Evolutionary conservation across 2,329 filamentous ascomycete species (phyloP), one percentile per base, ranked within the genome.

Genomic region (Mycosphaerella sp.): DNA sequence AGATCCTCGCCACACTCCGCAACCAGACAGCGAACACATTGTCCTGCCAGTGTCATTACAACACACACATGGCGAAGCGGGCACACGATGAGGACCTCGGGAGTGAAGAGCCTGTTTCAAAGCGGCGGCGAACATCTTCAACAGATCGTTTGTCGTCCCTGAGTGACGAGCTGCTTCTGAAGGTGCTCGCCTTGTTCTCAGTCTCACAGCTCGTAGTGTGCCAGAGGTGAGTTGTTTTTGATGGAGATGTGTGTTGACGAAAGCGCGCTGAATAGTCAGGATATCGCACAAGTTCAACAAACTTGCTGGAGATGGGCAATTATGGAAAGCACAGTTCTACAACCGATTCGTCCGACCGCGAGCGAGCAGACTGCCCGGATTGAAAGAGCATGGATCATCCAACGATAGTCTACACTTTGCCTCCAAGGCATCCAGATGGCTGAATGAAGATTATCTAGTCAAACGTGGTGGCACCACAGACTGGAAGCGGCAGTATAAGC

Each of bases 251-350:
- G 18, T n/a, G 17, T 35, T 21, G 8, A 39, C 6, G 7, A 5
- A 25, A 9, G 44, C 12, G 70, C 52, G 57, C 67, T 68, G 49
- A 74, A 79, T 32, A 73, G 76, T 5, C 73, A 77, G 82, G 49
- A 76, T 90, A n/a, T 96, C 89, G 1, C 81, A 73, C 48, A 87
- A 86, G 53, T 86, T 95, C 64, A 76, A 82, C 60, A 76, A 75
- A 35, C 77, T 97, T 14, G 79, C 87, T 6, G 77, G 79, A 49
- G 93, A 97, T 68, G 85, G 86, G 0, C 89, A 96, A 66, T 73
- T 97, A 50, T 98, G 93, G 93, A 93, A 91, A 68, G 79, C 79
- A 12, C 80, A 89, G 44, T 98, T 95, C 71, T 95, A 94, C 70
- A 78, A 82, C 21, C 84, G 86, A 56, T 97, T 95, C 69, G 87